phyloP scores from a whole-genome alignment of 352 stramenopile genomes.

The Phytopythium ostracodes region DNA sequence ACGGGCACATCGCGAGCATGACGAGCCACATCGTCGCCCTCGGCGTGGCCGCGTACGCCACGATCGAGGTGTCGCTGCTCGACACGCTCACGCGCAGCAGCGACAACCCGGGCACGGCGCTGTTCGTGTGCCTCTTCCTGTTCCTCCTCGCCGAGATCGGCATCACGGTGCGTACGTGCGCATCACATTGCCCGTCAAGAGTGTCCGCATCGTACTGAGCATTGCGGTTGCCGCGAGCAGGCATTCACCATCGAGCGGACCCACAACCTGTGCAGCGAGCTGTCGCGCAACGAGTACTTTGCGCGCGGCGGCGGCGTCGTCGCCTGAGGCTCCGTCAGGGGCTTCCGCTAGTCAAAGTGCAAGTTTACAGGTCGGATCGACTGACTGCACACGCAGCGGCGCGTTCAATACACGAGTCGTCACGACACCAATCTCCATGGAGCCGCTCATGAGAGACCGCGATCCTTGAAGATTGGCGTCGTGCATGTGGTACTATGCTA shows the following conservation, averaged over 20 bases:
- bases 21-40: conserved; percentile 56
- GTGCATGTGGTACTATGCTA: neutral
- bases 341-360: neutral
- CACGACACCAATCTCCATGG: neutral
- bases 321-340: neutral
- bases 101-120: conserved; percentile 28
- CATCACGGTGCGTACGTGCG: conserved; percentile 41
- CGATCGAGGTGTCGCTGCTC: conserved; percentile 49
- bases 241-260: conserved; percentile 46
- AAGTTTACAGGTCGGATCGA: neutral
- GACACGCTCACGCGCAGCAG: conserved; percentile 45
- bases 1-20: conserved; percentile 48
- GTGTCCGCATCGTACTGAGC: neutral
- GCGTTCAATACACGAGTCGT: neutral
- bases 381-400: neutral
- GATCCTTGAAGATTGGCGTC: neutral
- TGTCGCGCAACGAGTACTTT: conserved; percentile 70
- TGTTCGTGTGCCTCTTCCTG: conserved; percentile 66
- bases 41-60: conserved; percentile 48
- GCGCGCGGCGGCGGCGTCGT: conserved; percentile 22
- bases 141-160: conserved; percentile 48
- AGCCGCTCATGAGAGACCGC: neutral
- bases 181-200: too few species aligned
- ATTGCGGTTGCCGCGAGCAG: conserved; percentile 14
- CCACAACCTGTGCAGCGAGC: conserved; percentile 62